phyloP scores from a whole-genome alignment of 345 rosid species.

The Arabis hirsuta region DNA sequence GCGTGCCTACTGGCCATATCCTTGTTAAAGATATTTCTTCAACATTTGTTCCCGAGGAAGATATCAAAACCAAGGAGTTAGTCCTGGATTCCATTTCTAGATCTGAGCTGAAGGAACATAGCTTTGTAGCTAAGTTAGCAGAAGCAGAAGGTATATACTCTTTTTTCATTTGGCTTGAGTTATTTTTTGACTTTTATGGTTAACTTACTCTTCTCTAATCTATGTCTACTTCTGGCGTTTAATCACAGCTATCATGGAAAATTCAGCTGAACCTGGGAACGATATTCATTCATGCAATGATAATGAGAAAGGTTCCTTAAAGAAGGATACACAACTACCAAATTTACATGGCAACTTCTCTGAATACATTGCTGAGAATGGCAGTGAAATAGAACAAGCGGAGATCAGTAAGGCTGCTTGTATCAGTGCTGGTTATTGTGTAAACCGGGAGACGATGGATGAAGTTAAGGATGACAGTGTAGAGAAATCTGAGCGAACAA shows the following conservation, averaged over 20 bases:
- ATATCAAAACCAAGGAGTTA: background rate
- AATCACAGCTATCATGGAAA: background rate
- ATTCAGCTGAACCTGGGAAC: constrained; percentile 15
- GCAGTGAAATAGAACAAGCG: background rate
- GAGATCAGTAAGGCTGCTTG: background rate
- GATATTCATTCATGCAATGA: no score
- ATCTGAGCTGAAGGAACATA: constrained; percentile 4
- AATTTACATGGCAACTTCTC: constrained; percentile 3
- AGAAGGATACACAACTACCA: constrained; percentile 3
- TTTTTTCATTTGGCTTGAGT: background rate
- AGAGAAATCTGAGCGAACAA: background rate
- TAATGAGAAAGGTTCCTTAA: no score
- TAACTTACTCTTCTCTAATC: background rate
- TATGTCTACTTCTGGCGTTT: background rate
- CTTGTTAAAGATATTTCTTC: constrained; percentile 19
- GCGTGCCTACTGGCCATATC: background rate
- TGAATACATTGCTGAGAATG: constrained; percentile 19
- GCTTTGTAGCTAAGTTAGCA: constrained; percentile 17
- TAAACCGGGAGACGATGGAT: background rate
- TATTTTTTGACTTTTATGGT: background rate
- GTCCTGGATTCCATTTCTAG: background rate
- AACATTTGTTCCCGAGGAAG: background rate
- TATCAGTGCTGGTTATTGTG: constrained; percentile 14
- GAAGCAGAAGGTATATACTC: constrained; percentile 21
- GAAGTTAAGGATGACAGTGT: constrained; percentile 16